phyloP scores from a whole-genome alignment of 1,284 basidiomycete genomes.

The Kwoniella shivajii region DNA sequence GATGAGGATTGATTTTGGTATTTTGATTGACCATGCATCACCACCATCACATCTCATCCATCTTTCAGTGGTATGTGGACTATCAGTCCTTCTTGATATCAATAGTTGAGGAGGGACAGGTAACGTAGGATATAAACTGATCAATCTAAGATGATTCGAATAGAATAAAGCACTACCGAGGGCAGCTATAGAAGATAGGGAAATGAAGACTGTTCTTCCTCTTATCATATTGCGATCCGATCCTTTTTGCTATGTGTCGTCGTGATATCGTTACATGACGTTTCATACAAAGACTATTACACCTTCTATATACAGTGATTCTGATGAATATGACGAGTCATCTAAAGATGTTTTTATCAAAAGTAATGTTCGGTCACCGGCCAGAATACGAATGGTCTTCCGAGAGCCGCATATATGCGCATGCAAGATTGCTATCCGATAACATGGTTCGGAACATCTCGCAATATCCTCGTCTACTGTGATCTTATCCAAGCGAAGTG shows the following conservation, averaged over 20 bases:
- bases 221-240: not conserved
- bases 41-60: slow-evolving; percentile 2
- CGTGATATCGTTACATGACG: not conserved
- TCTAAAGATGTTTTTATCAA: no score
- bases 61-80: not conserved
- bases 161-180: not conserved
- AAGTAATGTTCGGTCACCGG: no score
- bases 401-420: no score
- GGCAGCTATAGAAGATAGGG: not conserved
- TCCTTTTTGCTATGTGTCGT: no score
- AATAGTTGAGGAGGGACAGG: not conserved
- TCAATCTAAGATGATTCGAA: not conserved
- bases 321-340: not conserved
- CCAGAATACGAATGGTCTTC: no score
- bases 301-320: not conserved
- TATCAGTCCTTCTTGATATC: not conserved
- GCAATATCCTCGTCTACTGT: no score
- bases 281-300: not conserved
- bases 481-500: no score
- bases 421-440: not conserved
- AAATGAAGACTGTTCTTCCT: not conserved
- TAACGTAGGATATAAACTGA: not conserved
- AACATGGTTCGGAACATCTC: not conserved
- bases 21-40: slow-evolving; percentile 4
- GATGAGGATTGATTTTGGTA: not conserved